These are phyloP conservation scores for Aphanomyces invadans DNA, from an alignment of 352 stramenopile genomes.

Conservation along the genomic window DNA sequence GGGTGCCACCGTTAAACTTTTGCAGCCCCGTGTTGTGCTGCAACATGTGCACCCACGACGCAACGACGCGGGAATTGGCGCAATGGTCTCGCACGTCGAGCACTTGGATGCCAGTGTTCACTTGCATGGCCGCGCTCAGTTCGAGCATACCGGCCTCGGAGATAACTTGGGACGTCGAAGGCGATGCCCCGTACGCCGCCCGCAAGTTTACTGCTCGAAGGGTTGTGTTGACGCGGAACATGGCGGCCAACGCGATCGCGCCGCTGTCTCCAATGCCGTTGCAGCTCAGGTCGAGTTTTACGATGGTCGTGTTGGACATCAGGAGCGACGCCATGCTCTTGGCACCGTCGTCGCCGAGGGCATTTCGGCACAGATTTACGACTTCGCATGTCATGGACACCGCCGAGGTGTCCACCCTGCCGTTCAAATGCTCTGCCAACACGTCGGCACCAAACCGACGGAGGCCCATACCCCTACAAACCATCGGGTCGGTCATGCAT, in stretches of 20 bases:
- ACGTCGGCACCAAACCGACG: conserved; percentile 44
- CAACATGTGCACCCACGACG: conserved; percentile 36
- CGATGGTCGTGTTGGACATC: conserved; percentile 29
- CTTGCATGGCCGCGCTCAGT: conserved; percentile 34
- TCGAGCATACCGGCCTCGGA: conserved; percentile 36
- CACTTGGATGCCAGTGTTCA: conserved; percentile 33
- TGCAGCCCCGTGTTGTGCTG: conserved; percentile 35
- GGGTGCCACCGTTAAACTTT: conserved; percentile 49
- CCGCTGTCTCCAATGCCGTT: conserved; percentile 63
- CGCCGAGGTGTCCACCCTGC: too few species aligned
- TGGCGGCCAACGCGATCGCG: conserved; percentile 35
- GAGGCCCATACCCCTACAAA: conserved; percentile 32
- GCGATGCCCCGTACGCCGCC: conserved; percentile 40
- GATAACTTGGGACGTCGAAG: conserved; percentile 31
- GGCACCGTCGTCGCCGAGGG: conserved; percentile 50
- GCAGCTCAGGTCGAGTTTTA: conserved; percentile 55
- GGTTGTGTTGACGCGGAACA: conserved; percentile 38
- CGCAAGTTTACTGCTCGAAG: conserved; percentile 42
- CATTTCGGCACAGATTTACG: conserved; percentile 47
- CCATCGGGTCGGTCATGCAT: too few species aligned
- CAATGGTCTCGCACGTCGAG: conserved; percentile 51
- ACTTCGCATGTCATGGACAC: conserved; percentile 28
- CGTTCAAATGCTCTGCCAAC: conserved; percentile 40
- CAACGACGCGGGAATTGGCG: conserved; percentile 30
- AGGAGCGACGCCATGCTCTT: conserved; percentile 38